Base-by-base conservation (phyloP, 2,329 filamentous ascomycete genomes). In the Phaeosphaeria sp. region DNA sequence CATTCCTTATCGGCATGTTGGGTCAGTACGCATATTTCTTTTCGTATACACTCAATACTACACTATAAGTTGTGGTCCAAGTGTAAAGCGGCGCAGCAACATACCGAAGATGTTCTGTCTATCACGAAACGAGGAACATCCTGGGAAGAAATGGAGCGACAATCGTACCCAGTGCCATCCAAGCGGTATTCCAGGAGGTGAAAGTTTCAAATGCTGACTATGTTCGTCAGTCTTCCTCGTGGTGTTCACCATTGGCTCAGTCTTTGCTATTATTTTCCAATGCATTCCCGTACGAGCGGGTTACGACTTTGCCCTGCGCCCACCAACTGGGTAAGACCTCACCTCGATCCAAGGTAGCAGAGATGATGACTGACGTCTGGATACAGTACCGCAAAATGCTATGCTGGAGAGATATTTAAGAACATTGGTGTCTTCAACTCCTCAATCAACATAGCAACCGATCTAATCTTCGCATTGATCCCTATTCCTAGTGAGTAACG, bases 401-500 rank as follows among this genome's bases (percentile, higher is more conserved):
- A 67, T 33, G 47, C 49, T 73, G 74, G 9, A 68, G 71, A n/a
- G 78, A 78, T 76, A 1, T 83, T 80, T 66, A 78, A 73, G 18
- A 74, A 74, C n/a, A 77, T 83, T 22, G 81, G 80, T 17, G 64
- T 84, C 39, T 78, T 79, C 64, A 82, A 83, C 68, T 81, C 78
- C 56, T 71, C 71, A 22, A 59, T 79, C 60, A 79, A 77, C 58
- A 77, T 78, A 56, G 59, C 68, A 2, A 79, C 78, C 33, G 77
- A 79, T 58, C 65, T 77, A 10, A 56, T 78, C 6, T 77, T 81
- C 59, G 79, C 79, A 0, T 55, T 76, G 0, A 63, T 80, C 3
- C 79, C 80, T 1, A 74, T 81, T 10, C 78, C 79, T 4, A 74
- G 25, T 27, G 9, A 27, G 25, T 27, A 27, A 27, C 9, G 9